Conservation (phyloP, 768 basidiomycete species). For the Daedaleopsis sinensis region DNA sequence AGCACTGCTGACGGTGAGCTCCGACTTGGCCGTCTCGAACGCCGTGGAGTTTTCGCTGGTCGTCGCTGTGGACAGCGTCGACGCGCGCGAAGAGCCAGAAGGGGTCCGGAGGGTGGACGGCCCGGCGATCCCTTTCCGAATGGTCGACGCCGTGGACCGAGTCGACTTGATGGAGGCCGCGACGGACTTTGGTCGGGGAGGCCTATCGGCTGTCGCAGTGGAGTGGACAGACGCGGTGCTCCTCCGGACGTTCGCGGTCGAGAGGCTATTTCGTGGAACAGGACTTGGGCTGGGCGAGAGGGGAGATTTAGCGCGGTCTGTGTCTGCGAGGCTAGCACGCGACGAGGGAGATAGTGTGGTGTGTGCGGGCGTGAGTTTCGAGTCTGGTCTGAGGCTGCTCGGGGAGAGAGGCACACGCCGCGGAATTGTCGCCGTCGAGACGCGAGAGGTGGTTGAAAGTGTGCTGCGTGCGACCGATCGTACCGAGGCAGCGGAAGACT, state of each 20-base stretch:
- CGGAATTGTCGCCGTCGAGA: conserved; percentile 29
- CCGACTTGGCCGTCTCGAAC: conserved; percentile 50
- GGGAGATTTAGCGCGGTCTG: conserved; percentile 13
- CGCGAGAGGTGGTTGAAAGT: conserved; percentile 35
- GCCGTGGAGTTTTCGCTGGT: conserved; percentile 43
- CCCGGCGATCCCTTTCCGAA: conserved; percentile 34
- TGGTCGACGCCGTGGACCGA: conserved; percentile 41
- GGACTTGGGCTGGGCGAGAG: conserved; percentile 21
- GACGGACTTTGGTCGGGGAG: conserved; percentile 22
- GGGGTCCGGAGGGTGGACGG: conserved; percentile 32
- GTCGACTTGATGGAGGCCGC: conserved; percentile 40
- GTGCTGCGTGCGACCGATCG: conserved; percentile 50
- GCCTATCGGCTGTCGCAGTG: conserved; percentile 19
- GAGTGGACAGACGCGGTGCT: conserved; percentile 16
- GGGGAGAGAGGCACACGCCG: conserved; percentile 28
- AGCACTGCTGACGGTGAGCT: conserved; percentile 36
- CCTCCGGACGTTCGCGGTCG: conserved; percentile 14
- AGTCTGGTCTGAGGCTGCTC: conserved; percentile 53
- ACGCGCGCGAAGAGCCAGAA: conserved; percentile 22
- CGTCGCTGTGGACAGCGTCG: conserved; percentile 25
- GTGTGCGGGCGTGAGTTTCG: conserved; percentile 65
- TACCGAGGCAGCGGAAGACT: conserved; percentile 43
- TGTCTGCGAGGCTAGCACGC: conserved; percentile 19
- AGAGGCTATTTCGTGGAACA: conserved; percentile 5
- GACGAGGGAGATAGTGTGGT: conserved; percentile 20